Evolutionary conservation across 257 asterid genomes (phyloP), one percentile per base, ranked within the genome.

Genomic region (Salvia miltiorrhiza): DNA sequence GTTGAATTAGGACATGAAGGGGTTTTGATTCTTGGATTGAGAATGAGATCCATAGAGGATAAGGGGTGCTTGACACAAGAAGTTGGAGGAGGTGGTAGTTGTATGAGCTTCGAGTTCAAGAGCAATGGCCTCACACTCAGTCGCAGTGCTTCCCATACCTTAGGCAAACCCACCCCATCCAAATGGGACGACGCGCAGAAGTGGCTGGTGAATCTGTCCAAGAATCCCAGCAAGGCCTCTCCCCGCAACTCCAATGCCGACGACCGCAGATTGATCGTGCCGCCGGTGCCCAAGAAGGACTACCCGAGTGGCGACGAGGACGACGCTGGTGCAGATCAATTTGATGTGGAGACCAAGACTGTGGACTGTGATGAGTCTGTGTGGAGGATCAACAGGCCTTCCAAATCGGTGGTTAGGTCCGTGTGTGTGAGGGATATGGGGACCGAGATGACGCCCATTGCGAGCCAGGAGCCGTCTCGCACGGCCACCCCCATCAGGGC

Each of bases 141-240:
- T 69, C 93, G 91, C 1, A 47, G 81, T 11, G 69, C 85, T 6
- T 71, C 89, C 37, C 89, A 84, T 14, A 74, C 89, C 1, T 69
- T 84, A 16, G 96, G 95, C 17, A 88, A 89, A 10, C 95, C 93
- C 1, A 91, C 97, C 16, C 97, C 97, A 2, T 84, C 96, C 26
- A 91, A 91, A 69, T 91, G 97, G 97, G 97, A 91, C 43, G 97
- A 91, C 65, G 97, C 97, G 1, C 97, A 91, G 55, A 91, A 91
- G 30, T 91, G 97, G 97, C 79, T 91, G 3, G 97, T 89, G 7
- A 91, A 91, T 77, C 81, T 91, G 8, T 87, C 97, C 0, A 79
- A 84, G 64, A 79, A 73, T 23, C 86, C 62, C 45, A 55, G 84
- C 0, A 85, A 85, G 74, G 76, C 88, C 50, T 79, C 93, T 0